Percentiles rank a stretch among this genome's conserved stretches.
Evolutionary conservation across 2,329 filamentous ascomycete genomes (phyloP).

Genomic region (Venturia effusa): DNA sequence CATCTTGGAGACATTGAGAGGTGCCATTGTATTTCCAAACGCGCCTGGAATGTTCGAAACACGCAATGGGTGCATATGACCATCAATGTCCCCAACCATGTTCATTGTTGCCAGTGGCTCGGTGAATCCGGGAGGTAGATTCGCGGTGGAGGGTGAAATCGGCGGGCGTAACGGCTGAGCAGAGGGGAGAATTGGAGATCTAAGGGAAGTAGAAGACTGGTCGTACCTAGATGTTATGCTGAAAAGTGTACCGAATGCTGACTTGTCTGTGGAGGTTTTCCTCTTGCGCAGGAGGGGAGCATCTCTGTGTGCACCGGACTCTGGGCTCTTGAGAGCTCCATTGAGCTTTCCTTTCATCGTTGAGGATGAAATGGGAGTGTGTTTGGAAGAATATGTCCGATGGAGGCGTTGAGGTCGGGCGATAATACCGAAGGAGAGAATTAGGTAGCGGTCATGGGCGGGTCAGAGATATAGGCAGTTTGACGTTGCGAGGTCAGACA

Average conservation of each 20-base stretch:
- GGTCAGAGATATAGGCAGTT: not conserved
- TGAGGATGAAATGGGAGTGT: not conserved
- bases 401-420: not conserved
- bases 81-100: not conserved
- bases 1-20: constrained; percentile 6
- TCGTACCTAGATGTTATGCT: constrained; percentile 24
- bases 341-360: not conserved
- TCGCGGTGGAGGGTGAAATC: not conserved
- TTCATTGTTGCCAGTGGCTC: not conserved
- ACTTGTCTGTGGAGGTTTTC: not conserved
- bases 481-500: not conserved
- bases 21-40: constrained; percentile 1
- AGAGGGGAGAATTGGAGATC: not conserved
- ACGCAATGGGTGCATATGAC: not conserved
- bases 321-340: constrained; percentile 4
- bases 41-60: not conserved
- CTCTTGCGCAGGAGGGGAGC: not conserved
- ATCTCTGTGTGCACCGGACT: not conserved
- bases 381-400: not conserved
- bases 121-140: not conserved
- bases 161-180: not conserved
- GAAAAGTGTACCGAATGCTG: constrained; percentile 14
- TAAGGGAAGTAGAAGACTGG: not conserved
- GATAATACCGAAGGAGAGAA: not conserved
- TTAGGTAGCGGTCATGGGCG: not conserved